Conservation (phyloP, 148 eudicot species). For the Heliamphora exappendiculata region DNA sequence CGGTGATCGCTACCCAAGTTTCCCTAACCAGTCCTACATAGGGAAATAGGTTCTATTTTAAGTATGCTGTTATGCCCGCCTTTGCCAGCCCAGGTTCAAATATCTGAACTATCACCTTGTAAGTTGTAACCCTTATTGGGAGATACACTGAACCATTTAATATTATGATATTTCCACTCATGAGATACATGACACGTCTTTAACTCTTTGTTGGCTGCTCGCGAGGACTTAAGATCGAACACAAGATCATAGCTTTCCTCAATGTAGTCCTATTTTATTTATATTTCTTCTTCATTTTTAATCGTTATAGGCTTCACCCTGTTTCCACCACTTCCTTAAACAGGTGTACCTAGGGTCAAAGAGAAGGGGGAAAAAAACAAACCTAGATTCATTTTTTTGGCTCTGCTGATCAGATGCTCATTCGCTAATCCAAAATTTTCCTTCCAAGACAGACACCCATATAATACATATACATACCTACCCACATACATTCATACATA, state of each 20-base stretch:
- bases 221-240: too few species aligned
- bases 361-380: neutral
- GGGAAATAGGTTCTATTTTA: neutral
- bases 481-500: too few species aligned
- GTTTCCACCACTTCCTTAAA: neutral
- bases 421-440: too few species aligned
- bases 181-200: neutral
- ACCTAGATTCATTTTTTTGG: neutral
- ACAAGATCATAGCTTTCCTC: neutral
- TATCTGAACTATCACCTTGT: neutral
- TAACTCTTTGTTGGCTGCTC: slow-evolving; percentile 1
- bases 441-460: too few species aligned
- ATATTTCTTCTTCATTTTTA: neutral
- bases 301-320: neutral
- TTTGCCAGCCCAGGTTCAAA: neutral
- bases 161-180: neutral
- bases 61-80: neutral
- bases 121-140: neutral
- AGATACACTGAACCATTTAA: neutral
- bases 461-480: too few species aligned
- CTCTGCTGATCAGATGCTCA: neutral
- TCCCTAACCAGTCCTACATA: neutral
- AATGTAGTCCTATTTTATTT: neutral
- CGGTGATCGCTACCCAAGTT: neutral
- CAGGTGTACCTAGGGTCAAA: neutral